These are phyloP conservation scores for Thielaviopsis punctulata DNA, from an alignment of 2,329 filamentous ascomycete genomes.

Conservation along the genomic window DNA sequence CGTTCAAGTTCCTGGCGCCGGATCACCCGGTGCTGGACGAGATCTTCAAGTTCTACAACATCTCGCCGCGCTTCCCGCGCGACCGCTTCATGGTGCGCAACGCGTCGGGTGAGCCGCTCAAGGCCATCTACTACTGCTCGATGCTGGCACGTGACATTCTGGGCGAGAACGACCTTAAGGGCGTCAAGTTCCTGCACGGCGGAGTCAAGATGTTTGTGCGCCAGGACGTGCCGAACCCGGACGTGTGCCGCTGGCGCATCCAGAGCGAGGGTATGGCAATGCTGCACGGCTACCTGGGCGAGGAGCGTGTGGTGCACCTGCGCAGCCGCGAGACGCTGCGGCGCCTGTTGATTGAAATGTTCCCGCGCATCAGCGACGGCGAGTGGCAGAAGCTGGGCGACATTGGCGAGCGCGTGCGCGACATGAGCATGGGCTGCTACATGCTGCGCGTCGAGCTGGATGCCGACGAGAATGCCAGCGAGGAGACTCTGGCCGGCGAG, in stretches of 20 bases:
- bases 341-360: constrained; percentile 85
- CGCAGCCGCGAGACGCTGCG: constrained; percentile 64
- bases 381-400: constrained; percentile 65
- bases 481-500: constrained; percentile 8
- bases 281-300: constrained; percentile 75
- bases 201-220: constrained; percentile 99
- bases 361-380: constrained; percentile 66
- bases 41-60: constrained; percentile 71
- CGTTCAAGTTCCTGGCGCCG: constrained; percentile 74
- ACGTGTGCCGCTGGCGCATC: constrained; percentile 85
- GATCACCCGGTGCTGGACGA: constrained; percentile 59
- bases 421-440: constrained; percentile 80
- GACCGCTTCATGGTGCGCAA: constrained; percentile 96
- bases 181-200: constrained; percentile 89
- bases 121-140: constrained; percentile 94
- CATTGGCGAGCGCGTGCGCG: constrained; percentile 66
- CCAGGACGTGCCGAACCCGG: constrained; percentile 74
- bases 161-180: constrained; percentile 69
- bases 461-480: constrained; percentile 26
- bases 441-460: constrained; percentile 70
- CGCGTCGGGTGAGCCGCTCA: constrained; percentile 67
- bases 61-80: constrained; percentile 69
- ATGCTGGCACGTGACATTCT: constrained; percentile 72
- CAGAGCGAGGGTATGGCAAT: constrained; percentile 89
- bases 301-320: constrained; percentile 56